Percentiles rank a stretch among this genome's conserved stretches.
Evolutionary conservation across 306 rosid genomes (phyloP).

Genomic region (Alnus glutinosa): DNA sequence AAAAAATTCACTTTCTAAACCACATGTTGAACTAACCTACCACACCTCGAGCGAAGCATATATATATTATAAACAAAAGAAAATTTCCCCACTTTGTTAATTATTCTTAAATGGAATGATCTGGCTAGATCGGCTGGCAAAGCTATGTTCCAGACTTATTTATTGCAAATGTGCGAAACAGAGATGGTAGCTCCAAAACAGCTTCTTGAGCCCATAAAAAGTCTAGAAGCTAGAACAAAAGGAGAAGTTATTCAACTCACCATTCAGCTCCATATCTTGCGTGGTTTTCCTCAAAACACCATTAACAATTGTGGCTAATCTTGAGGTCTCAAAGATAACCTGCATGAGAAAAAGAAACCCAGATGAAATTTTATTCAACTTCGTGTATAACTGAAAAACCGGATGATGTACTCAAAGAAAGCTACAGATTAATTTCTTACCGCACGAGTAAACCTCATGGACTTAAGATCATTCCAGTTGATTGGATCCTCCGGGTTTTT

Average conservation of each 20-base stretch:
- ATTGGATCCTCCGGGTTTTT: slow-evolving; percentile 72
- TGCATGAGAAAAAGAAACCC: slow-evolving; percentile 35
- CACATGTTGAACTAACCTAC: neutral
- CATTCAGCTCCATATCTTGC: slow-evolving; percentile 85
- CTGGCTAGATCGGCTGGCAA: slow-evolving; percentile 37
- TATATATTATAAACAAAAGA: neutral
- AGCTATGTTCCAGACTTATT: slow-evolving; percentile 30
- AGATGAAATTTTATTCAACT: slow-evolving; percentile 6
- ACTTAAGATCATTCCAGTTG: slow-evolving; percentile 66
- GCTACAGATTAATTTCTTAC: slow-evolving; percentile 39
- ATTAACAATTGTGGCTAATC: slow-evolving; percentile 93
- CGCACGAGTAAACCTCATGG: slow-evolving; percentile 93
- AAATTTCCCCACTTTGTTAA: slow-evolving; percentile 28
- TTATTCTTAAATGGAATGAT: slow-evolving; percentile 39
- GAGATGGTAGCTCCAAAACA: slow-evolving; percentile 32
- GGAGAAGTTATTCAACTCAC: slow-evolving; percentile 39
- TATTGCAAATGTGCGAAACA: slow-evolving; percentile 35
- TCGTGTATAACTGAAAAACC: neutral
- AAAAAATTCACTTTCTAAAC: neutral
- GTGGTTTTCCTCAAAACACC: slow-evolving; percentile 95
- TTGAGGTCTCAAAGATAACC: slow-evolving; percentile 98
- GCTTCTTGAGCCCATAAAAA: slow-evolving; percentile 55
- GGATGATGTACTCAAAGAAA: slow-evolving; percentile 18
- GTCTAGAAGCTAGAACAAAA: slow-evolving; percentile 20
- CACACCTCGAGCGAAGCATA: slow-evolving; percentile 19